These are phyloP conservation scores for Scedosporium boydii DNA, from an alignment of 2,329 filamentous ascomycete genomes.

Conservation along the genomic window DNA sequence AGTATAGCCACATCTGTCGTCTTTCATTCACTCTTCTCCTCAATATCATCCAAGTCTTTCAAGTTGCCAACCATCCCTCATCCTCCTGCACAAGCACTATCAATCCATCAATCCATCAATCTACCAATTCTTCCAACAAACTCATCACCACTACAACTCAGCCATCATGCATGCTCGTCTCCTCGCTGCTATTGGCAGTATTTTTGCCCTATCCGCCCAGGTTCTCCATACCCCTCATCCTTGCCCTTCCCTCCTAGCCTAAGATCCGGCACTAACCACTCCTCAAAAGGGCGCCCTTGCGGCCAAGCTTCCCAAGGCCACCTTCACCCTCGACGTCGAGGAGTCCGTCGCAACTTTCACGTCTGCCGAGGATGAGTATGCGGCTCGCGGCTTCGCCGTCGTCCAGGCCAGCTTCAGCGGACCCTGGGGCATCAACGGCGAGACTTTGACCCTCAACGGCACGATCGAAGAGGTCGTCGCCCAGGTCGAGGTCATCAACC, in stretches of 20 bases:
- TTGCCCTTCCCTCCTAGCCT: not conserved
- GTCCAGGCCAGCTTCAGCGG: not conserved
- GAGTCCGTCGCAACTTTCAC: not conserved
- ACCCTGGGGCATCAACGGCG: not conserved
- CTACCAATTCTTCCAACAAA: not conserved
- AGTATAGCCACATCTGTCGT: too few species aligned
- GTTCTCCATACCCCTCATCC: not conserved
- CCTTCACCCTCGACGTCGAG: not conserved
- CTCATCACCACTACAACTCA: not conserved
- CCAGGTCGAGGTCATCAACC: not conserved
- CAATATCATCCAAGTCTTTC: too few species aligned
- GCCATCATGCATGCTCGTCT: not conserved
- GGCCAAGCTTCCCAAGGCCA: not conserved
- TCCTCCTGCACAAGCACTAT: not conserved
- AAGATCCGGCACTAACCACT: not conserved
- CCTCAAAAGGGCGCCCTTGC: too few species aligned
- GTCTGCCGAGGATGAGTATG: not conserved
- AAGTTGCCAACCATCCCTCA: too few species aligned
- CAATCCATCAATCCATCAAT: not conserved
- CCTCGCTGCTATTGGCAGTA: not conserved
- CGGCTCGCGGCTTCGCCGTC: not conserved
- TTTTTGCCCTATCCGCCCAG: not conserved
- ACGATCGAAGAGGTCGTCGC: constrained; percentile 1
- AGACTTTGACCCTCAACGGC: not conserved
- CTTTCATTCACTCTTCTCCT: too few species aligned